These are phyloP conservation scores for Miamiensis avidus DNA, from an alignment of 169 alveolate genomes.

Conservation along the genomic window DNA sequence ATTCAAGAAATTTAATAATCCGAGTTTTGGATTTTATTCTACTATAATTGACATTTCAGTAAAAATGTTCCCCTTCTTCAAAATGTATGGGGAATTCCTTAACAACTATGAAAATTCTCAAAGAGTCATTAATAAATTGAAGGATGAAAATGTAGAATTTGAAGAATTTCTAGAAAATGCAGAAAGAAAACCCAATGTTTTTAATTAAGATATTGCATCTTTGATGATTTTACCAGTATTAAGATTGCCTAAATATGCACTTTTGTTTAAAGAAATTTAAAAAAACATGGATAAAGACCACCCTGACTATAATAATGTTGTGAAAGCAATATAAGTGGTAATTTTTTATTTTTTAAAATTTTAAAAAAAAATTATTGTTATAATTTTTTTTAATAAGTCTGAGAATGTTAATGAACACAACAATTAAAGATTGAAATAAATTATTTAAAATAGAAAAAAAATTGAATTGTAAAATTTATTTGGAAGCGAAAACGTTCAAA, in stretches of 20 bases:
- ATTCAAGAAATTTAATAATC: no score
- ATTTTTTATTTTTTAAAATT: slow-evolving; percentile 24
- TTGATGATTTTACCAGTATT: slow-evolving; percentile 33
- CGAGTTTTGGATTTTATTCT: no score
- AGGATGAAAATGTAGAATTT: slow-evolving; percentile 16
- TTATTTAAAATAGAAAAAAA: not conserved
- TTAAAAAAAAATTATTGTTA: slow-evolving; percentile 37
- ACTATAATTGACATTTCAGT: not conserved
- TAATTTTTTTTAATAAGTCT: slow-evolving; percentile 1
- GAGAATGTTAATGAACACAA: not conserved
- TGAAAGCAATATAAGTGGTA: slow-evolving; percentile 14
- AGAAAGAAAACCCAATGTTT: not conserved
- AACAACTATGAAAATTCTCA: slow-evolving; percentile 20
- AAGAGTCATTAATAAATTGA: slow-evolving; percentile 1
- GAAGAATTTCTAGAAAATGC: slow-evolving; percentile 9
- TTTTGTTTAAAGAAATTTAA: slow-evolving; percentile 27
- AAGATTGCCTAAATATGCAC: slow-evolving; percentile 41
- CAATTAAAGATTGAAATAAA: not conserved
- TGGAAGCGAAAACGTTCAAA: not conserved
- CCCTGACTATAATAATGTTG: slow-evolving; percentile 23
- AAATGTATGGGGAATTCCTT: slow-evolving; percentile 23
- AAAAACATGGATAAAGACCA: slow-evolving; percentile 32
- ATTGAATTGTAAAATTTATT: not conserved
- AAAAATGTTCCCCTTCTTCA: slow-evolving; percentile 12
- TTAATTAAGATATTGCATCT: slow-evolving; percentile 14